Evolutionary conservation across 306 rosid genomes (phyloP).

Genomic region (Pterocarpus macrocarpus): DNA sequence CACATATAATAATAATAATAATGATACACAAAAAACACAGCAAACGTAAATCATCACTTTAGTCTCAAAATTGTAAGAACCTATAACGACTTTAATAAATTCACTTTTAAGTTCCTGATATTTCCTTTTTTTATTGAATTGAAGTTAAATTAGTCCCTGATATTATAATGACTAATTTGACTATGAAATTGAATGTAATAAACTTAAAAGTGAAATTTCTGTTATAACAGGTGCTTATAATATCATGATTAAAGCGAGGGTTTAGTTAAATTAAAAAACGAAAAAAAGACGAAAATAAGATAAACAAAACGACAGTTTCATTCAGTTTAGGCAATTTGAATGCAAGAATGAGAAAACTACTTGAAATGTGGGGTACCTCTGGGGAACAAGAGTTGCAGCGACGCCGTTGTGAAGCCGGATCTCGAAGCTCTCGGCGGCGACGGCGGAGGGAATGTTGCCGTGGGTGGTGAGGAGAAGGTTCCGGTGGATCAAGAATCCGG

Average conservation of each 20-base stretch:
- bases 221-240: no score
- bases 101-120: no score
- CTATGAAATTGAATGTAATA: neutral
- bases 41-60: no score
- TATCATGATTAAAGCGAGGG: no score
- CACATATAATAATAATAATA: neutral
- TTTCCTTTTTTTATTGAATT: no score
- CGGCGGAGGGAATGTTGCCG: slow-evolving; percentile 75
- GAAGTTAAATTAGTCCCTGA: no score
- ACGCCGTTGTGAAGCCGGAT: slow-evolving; percentile 85
- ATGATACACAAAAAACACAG: no score
- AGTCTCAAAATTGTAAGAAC: no score
- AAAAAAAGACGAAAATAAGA: neutral
- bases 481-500: slow-evolving; percentile 90
- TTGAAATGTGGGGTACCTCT: slow-evolving; percentile 54
- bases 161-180: neutral
- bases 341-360: neutral
- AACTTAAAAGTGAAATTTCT: no score
- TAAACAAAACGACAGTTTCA: neutral
- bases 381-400: slow-evolving; percentile 74
- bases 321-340: neutral
- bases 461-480: slow-evolving; percentile 91
- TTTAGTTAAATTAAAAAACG: no score
- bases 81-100: no score
- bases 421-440: slow-evolving; percentile 78